phyloP scores from a whole-genome alignment of 2,329 filamentous ascomycete genomes.

The Leptographium flavum region DNA sequence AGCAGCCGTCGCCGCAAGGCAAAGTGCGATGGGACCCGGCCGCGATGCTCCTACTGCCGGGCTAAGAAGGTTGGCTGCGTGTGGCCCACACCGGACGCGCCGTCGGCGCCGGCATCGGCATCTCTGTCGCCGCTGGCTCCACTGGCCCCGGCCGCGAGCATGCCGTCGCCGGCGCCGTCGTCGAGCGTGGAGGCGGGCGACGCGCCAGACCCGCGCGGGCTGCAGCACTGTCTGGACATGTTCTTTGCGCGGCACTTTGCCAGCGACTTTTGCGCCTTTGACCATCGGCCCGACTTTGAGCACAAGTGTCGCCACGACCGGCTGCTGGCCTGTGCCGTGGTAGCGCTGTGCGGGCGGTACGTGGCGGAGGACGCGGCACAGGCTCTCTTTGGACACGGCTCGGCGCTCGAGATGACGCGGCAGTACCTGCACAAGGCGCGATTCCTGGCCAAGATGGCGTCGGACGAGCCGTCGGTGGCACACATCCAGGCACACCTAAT shows the following conservation, averaged over 20 bases:
- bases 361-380: neutral
- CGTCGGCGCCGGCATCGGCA: neutral
- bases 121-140: neutral
- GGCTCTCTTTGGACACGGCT: neutral
- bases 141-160: neutral
- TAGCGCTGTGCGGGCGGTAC: conserved; percentile 9
- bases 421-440: conserved; percentile 1
- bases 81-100: neutral
- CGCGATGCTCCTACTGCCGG: conserved; percentile 1
- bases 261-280: conserved; percentile 13
- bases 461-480: conserved; percentile 10
- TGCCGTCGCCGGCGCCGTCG: neutral
- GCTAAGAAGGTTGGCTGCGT: neutral
- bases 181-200: neutral
- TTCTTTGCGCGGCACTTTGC: conserved; percentile 13
- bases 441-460: conserved; percentile 3
- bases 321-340: conserved; percentile 5
- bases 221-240: conserved; percentile 5
- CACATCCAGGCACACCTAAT: conserved; percentile 12
- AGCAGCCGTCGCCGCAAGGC: conserved; percentile 9
- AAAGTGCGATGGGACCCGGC: conserved; percentile 6
- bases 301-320: conserved; percentile 6
- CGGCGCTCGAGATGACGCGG: neutral
- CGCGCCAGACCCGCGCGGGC: neutral
- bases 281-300: conserved; percentile 12